Conservation (phyloP, 2,329 filamentous ascomycete genomes). For the Alternaria gansuensis region DNA sequence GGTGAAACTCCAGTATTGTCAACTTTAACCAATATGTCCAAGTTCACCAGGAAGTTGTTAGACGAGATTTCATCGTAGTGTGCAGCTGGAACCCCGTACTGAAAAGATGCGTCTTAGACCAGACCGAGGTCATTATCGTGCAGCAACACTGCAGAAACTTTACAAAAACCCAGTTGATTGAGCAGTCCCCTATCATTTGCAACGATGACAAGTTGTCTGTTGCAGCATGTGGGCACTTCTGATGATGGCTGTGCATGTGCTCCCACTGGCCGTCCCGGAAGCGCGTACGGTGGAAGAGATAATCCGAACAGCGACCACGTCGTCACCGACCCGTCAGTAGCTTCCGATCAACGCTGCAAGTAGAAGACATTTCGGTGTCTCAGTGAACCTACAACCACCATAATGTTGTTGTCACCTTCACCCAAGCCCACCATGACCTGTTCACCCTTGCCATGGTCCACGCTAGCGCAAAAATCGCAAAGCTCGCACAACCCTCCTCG, state of each 20-base stretch:
- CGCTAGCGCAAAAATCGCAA: constrained; percentile 49
- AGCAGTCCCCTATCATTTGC: neutral
- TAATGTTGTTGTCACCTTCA: constrained; percentile 23
- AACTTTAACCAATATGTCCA: neutral
- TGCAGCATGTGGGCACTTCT: constrained; percentile 12
- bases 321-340: constrained; percentile 19
- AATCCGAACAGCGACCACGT: constrained; percentile 44
- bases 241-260: constrained; percentile 28
- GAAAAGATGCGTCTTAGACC: neutral
- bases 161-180: neutral
- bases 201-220: neutral
- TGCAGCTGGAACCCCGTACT: neutral
- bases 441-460: constrained; percentile 25
- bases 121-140: neutral
- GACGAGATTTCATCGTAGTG: neutral
- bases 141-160: neutral
- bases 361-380: constrained; percentile 12
- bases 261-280: constrained; percentile 30
- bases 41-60: neutral
- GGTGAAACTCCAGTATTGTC: neutral
- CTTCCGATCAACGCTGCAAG: constrained; percentile 24
- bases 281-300: constrained; percentile 35
- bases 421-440: constrained; percentile 14
- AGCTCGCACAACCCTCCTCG: constrained; percentile 45
- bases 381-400: constrained; percentile 21